Base-by-base conservation (phyloP, 805 yeast genomes). In the Candida dajiaensis region DNA sequence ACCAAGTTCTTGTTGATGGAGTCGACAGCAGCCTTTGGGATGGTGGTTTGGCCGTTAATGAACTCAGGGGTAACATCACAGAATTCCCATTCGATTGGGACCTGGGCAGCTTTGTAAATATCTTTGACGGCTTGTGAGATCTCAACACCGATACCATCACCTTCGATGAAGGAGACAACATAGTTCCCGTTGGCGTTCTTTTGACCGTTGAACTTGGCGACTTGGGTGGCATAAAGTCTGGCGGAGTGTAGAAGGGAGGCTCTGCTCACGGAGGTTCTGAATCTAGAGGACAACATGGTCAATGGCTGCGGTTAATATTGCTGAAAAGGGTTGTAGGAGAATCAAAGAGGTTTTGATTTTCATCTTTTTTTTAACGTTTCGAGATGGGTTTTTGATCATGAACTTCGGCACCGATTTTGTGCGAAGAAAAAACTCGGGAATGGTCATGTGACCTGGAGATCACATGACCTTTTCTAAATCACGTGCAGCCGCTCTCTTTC, bases 141-240 rank as follows among this genome's bases (percentile, higher is more conserved):
- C 71, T 94, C 99, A 44, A 83, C 78, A 61, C 99, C 99, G 58
- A 92, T 89, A 77, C 99, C 99, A 66, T 92, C 98, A 73, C 98
- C 98, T 73, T 90, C 97, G 61, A 94, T 92, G 74, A 94, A 77
- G 40, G 99, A 92, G 53, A 94, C 99, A 46, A 88, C 81, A 74
- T 81, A 92, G 62, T 85, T 86, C 55, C 98, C 98, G 52, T 85
- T 80, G 50, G 83, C 72, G 51, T 77, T 77, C 65, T 79, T 81
- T 54, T 67, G 49, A 53, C 88, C 87, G 53, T 81, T 74, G 71
- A 76, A 82, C 65, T 81, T 83, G 58, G 87, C 85, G 53, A 82
- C 81, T 47, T 67, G 64, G 45, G 72, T 62, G 39, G 73, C 64
- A 62, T 76, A 61, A 19, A 53, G 46, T 61, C 64, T 60, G 43